These are phyloP conservation scores for Histomonas meleagridis DNA, from an alignment of 208 protist species.

Conservation along the genomic window DNA sequence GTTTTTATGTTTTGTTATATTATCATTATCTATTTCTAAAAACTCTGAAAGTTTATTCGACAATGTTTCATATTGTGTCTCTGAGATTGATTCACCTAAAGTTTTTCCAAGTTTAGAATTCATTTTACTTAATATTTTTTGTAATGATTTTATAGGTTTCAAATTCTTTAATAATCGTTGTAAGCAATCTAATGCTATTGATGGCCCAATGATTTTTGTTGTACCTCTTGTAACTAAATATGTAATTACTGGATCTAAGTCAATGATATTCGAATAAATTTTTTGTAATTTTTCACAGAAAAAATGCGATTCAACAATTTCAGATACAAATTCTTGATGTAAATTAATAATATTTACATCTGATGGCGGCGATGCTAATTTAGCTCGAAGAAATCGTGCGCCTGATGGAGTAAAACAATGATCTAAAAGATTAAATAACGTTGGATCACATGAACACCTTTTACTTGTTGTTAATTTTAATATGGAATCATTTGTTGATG, in stretches of 20 bases:
- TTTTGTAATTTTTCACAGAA: background rate
- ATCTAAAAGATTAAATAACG: constrained; percentile 18
- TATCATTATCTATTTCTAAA: background rate
- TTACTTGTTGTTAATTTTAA: background rate
- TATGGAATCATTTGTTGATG: background rate
- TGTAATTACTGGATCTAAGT: background rate
- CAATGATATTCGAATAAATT: background rate
- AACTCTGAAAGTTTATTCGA: background rate
- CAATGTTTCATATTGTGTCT: background rate
- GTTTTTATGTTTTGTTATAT: background rate
- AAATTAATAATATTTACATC: background rate
- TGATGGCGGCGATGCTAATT: background rate
- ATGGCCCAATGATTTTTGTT: background rate
- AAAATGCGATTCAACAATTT: background rate
- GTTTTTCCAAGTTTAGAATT: background rate
- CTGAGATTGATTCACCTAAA: background rate
- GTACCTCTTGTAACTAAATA: background rate
- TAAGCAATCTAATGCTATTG: background rate
- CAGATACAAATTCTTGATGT: background rate
- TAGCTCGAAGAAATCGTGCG: background rate
- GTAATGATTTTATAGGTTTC: background rate
- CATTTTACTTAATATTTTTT: background rate
- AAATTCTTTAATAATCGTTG: background rate
- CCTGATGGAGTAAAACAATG: background rate
- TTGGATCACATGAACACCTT: background rate